Evolutionary conservation across 257 asterid genomes (phyloP), one percentile per base, ranked within the genome.

Genomic region (Solanum neorickii): DNA sequence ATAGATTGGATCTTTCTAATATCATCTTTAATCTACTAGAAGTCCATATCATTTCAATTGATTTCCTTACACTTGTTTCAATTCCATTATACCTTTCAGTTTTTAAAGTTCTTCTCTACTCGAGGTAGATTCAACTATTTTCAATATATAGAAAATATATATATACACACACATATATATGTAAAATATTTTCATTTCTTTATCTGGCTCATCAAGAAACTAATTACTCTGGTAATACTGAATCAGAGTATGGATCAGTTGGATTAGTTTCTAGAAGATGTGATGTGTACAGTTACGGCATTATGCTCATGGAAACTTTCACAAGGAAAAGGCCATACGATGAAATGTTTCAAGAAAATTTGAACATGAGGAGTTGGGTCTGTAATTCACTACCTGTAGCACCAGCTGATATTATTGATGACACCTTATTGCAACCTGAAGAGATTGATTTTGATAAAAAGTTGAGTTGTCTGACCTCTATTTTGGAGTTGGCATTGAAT

Each of bases 231-330:
- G 4, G 59, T 33, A 33, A 20, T 12, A 21, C 59, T n/a, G 7
- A 21, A 62, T 29, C 56, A 84, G 21, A 41, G 62, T 84, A 84
- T 25, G 76, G 62, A 39, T 84, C 66, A 66, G 66, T 12, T 25
- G 87, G 82, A 84, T 42, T 84, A 37, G 82, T 84, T 44, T 84
- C 82, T 9, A 41, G 49, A 84, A 66, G 87, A 42, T 66, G 78
- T 59, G 62, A 84, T 65, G 82, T 84, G 39, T 84, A 84, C 82
- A 84, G 87, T 37, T 84, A 66, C 6, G 66, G 87, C 65, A 66
- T 84, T 25, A 66, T 84, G 87, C 80, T 85, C 25, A 39, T 85
- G 78, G 82, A 85, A 68, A 68, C 82, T 15, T 85, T 85, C 87
- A 85, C 87, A 68, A 66, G 82, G 20, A 85, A 44, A 44, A 39